Evolutionary conservation across 441 rosid species (phyloP), one percentile per base, ranked within the genome.

Genomic region (Arabidopsis lyrata): DNA sequence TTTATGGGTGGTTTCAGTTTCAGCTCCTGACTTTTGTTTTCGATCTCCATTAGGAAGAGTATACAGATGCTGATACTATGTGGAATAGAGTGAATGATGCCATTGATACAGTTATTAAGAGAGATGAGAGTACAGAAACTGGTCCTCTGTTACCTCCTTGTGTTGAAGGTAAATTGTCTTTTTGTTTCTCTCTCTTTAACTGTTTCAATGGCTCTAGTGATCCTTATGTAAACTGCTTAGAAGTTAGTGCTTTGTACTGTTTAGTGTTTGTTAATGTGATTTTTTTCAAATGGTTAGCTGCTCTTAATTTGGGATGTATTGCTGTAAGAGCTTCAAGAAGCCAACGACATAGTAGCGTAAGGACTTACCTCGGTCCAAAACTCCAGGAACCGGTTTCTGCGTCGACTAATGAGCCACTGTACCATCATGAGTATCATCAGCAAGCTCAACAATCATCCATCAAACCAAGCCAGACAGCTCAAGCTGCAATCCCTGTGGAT

Each of bases 271-370:
- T 66, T 66, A 18, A 16, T 32, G 38, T 61, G 55, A n/a, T n/a
- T n/a, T 34, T 44, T 58, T 64, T 60, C 15, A 69, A 72, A 41
- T 86, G 74, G 76, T 7, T 44, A 95, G 99, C 99, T 77, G 98
- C 98, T 41, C 92, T 95, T 75, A 95, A 88, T 82, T 79, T 95
- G 79, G 99, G 99, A 36, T 95, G 99, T 74, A 75, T 88, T 81
- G 91, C 96, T 1, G 95, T 88, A 63, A 85, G 89, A 86, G 96
- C 99, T 83, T 90, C 98, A 8, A 91, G 99, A 84, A 93, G 99
- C 83, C 96, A 95, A 84, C 84, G 99, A 31, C 93, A 95, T 73
- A 82, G 81, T 73, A 87, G 83, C 80, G 88, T 87, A 49, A 88
- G 96, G 89, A 86, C 77, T 74, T 95, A 95, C 79, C 96, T 95